Evolutionary conservation across 208 protist species (phyloP), one percentile per base, ranked within the genome.

Genomic region (Crithidia sp.): DNA sequence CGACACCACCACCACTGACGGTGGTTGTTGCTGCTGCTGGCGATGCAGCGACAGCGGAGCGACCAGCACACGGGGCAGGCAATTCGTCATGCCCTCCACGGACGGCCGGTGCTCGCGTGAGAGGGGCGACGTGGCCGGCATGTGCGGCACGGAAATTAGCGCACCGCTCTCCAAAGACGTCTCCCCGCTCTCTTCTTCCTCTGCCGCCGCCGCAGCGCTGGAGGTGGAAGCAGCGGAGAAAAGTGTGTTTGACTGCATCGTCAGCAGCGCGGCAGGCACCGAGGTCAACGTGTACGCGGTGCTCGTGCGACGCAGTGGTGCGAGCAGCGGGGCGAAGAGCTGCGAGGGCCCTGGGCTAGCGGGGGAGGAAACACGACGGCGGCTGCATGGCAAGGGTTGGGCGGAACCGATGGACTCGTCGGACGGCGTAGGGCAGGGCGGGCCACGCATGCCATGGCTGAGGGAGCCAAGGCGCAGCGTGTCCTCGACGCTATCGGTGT

Each of bases 321-420:
- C 60, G 36, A 73, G 50, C 40, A 86, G 52, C 43, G 81, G 81
- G 43, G 60, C 50, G 62, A 76, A 86, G 28, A 79, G 69, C 70
- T 85, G 74, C 45, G 81, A 85, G 3, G 81, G 71, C 12, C 70
- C 81, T 61, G 49, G 57, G 47, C 81, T 85, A 39, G 68, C n/a
- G 2, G 58, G 16, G 6, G 61, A 71, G 44, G 67, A 67, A 9
- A 54, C 49, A 41, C 44, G 60, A 10, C 36, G 61, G 5, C 37
- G n/a, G 14, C 41, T 19, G 6, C 61, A 60, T 61, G 14, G 40
- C 52, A 52, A 28, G 28, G 28, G 28, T 28, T 28, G 28, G 28
- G 40, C 61, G 36, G 58, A 44, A 44, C 58, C 39, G 57, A 45
- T 45, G 14, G 59, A 44, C 50, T 58, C 52, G 40, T 63, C n/a